These are phyloP conservation scores for Fusarium humuli DNA, from an alignment of 2,329 filamentous ascomycete genomes.

Conservation along the genomic window DNA sequence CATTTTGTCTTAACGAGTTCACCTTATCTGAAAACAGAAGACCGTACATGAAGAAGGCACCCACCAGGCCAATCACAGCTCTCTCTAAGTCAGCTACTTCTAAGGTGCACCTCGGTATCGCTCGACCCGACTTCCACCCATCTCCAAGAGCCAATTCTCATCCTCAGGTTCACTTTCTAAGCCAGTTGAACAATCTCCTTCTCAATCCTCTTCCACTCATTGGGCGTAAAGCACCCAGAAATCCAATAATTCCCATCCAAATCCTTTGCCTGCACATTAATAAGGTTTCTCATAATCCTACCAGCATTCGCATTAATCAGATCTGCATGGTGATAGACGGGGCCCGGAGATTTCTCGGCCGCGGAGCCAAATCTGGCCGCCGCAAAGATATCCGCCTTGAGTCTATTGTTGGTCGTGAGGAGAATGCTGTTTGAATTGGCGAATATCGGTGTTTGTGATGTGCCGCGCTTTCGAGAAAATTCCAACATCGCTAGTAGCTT, in stretches of 20 bases:
- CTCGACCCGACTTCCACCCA: too few relatives aligned
- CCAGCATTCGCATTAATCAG: not conserved
- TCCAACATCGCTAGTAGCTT: not conserved
- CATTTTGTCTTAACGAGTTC: fast-evolving
- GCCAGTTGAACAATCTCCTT: fast-evolving
- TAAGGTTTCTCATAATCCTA: fast-evolving
- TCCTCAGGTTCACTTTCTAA: not conserved
- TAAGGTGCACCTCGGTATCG: not conserved
- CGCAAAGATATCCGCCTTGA: not conserved
- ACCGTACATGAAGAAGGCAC: not conserved
- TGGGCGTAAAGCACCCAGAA: not conserved
- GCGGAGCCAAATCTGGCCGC: not conserved
- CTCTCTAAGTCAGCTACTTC: not conserved
- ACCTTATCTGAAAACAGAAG: not conserved
- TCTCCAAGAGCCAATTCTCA: not conserved
- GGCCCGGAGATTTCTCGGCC: too few relatives aligned
- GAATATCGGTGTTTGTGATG: not conserved
- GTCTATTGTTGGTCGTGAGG: not conserved
- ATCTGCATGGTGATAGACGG: not conserved
- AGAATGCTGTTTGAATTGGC: not conserved
- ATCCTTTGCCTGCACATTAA: not conserved
- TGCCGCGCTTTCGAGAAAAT: not conserved
- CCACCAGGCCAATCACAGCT: not conserved
- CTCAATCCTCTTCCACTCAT: not conserved
- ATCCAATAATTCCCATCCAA: fast-evolving